A percentile compares a stretch with the other conserved stretches of the same genome.
Conservation (phyloP, 257 asterid species). For the Ehretia macrophylla region DNA sequence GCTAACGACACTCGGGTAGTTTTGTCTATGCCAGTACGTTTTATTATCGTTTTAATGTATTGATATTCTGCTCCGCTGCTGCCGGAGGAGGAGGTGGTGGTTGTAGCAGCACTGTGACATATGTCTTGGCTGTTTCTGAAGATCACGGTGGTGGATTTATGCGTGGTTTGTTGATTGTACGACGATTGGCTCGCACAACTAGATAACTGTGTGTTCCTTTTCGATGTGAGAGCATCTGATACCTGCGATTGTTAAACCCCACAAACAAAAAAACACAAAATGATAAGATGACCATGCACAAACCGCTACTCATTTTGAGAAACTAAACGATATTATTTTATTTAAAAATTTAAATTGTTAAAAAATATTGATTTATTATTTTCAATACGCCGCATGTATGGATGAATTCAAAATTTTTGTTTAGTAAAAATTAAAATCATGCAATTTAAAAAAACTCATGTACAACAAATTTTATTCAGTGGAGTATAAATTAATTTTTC, state of each 20-base stretch:
- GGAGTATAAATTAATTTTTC: too few relatives aligned
- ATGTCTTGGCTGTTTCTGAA: slow-evolving; percentile 30
- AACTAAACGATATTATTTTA: too few relatives aligned
- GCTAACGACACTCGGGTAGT: slow-evolving; percentile 34
- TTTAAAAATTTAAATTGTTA: too few relatives aligned
- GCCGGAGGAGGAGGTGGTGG: too few relatives aligned
- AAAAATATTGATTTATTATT: too few relatives aligned
- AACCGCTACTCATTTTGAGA: background rate
- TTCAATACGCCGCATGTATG: too few relatives aligned
- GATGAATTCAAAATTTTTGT: too few relatives aligned
- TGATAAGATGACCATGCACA: too few relatives aligned
- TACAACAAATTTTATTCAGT: too few relatives aligned
- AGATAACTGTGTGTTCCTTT: slow-evolving; percentile 66
- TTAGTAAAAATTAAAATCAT: too few relatives aligned
- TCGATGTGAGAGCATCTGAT: slow-evolving; percentile 49
- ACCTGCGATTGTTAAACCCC: slow-evolving; percentile 31
- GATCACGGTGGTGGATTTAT: slow-evolving; percentile 18
- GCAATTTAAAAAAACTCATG: too few relatives aligned
- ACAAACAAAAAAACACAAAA: background rate
- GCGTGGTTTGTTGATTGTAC: slow-evolving; percentile 26
- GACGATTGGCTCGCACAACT: slow-evolving; percentile 55
- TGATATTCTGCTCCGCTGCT: slow-evolving; percentile 27
- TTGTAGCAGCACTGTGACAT: slow-evolving; percentile 27
- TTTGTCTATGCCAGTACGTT: slow-evolving; percentile 47
- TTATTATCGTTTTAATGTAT: slow-evolving; percentile 48